Evolutionary conservation across 1,284 basidiomycete genomes (phyloP), one percentile per base, ranked within the genome.

Genomic region (Rhodotorula sp.): DNA sequence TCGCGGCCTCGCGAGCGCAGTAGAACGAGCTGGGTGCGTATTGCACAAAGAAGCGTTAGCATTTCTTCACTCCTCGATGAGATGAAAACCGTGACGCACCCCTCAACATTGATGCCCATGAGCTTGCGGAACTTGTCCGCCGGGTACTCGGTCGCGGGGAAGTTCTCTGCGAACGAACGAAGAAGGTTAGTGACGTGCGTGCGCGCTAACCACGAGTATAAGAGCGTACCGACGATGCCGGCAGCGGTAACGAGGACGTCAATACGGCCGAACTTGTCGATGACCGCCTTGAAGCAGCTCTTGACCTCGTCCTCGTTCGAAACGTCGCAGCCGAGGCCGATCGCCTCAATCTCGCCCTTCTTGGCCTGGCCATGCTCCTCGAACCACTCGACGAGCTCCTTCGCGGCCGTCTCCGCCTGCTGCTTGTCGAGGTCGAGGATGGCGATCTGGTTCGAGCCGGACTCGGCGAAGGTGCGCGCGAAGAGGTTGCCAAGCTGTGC

Each of bases 51-150:
- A 19, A 54, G 29, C n/a, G 25, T n/a, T 12, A 44, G 44, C 44
- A n/a, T n/a, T n/a, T n/a, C n/a, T n/a, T n/a, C n/a, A n/a, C n/a
- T n/a, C n/a, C n/a, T n/a, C n/a, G n/a, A n/a, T n/a, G n/a, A n/a
- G n/a, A n/a, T n/a, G n/a, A n/a, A n/a, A n/a, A 44, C 41, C 41
- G 25, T 9, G 32, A 78, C 80, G 36, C 78, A 87, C 64, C 94
- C 94, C 81, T 96, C 92, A 66, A 98, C 90, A 81, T 98, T 97
- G 85, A 97, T 89, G 80, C 94, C 92, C 79, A 91, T 91, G 65
- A 98, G 84, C 80, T 80, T 80, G 69, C 76, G 75, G 67, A 80
- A 88, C 71, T 90, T 88, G 76, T 91, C 89, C 69, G 88, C 87
- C 7, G 94, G 93, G 83, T 96, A 92, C 68, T 90, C 63, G 32